These are phyloP conservation scores for Magnaporthiopsis poae DNA, from an alignment of 2,329 filamentous ascomycete genomes.

Conservation along the genomic window DNA sequence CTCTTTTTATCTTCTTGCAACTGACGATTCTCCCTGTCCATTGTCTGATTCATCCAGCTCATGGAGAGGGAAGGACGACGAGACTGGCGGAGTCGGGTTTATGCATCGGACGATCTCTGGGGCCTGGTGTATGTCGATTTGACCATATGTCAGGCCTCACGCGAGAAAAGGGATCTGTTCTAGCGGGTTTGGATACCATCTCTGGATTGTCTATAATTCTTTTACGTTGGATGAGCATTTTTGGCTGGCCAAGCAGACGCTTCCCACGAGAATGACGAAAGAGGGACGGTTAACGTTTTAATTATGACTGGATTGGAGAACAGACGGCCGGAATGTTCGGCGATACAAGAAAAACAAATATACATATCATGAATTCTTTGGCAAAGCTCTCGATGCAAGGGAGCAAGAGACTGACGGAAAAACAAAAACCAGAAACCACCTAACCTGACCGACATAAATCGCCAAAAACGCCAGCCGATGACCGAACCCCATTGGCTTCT, in stretches of 20 bases:
- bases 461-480: not conserved
- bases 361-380: not conserved
- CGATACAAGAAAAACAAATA: not conserved
- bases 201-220: not conserved
- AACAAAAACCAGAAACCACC: not conserved
- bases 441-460: not conserved
- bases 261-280: not conserved
- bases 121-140: too few species aligned
- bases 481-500: not conserved
- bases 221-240: not conserved
- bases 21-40: not conserved
- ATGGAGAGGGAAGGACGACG: not conserved
- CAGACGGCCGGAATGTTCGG: not conserved
- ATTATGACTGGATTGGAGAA: too few species aligned
- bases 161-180: not conserved
- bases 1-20: constrained; percentile 1
- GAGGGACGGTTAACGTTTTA: too few species aligned
- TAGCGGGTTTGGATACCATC: not conserved
- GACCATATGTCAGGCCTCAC: not conserved
- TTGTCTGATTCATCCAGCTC: not conserved
- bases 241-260: not conserved
- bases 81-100: not conserved
- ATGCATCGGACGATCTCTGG: constrained; percentile 1
- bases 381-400: not conserved
- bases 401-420: not conserved